phyloP scores from a whole-genome alignment of 345 rosid genomes.

The Conringia planisiliqua region DNA sequence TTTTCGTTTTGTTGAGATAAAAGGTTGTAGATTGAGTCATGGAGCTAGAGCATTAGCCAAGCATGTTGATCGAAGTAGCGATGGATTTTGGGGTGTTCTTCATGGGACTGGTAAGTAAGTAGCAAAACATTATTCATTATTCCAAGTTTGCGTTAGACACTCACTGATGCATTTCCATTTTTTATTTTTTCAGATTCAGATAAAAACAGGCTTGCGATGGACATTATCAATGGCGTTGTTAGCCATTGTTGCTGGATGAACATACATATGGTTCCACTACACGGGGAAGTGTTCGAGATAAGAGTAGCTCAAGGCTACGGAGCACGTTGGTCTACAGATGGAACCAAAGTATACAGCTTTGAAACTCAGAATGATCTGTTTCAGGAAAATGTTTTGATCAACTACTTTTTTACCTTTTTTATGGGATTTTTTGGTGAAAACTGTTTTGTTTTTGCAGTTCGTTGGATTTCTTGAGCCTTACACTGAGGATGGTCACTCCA shows the following conservation, averaged over 20 bases:
- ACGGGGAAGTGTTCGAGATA: constrained; percentile 67
- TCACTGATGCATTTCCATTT: not conserved
- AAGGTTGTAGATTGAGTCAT: constrained; percentile 57
- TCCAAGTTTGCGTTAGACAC: not conserved
- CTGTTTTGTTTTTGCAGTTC: constrained; percentile 46
- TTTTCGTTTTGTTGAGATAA: constrained; percentile 40
- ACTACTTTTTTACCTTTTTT: not conserved
- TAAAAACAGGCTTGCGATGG: constrained; percentile 57
- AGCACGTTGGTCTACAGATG: constrained; percentile 74
- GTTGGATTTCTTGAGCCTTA: constrained; percentile 88
- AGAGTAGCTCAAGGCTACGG: constrained; percentile 64
- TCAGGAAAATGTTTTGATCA: not conserved
- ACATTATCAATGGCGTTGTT: constrained; percentile 40
- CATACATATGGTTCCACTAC: constrained; percentile 59
- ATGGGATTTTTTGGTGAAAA: not conserved
- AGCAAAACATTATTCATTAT: not conserved
- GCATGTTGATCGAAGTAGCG: constrained; percentile 58
- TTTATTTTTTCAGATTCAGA: constrained; percentile 40
- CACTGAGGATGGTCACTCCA: constrained; percentile 60
- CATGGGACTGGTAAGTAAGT: constrained; percentile 57
- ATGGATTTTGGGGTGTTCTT: constrained; percentile 58
- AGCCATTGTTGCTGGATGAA: constrained; percentile 60
- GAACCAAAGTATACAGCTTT: constrained; percentile 51
- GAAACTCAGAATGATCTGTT: not conserved
- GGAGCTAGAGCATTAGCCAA: constrained; percentile 86